Conservation (phyloP, 495 filamentous ascomycete genomes). For the Apodospora peruviana region DNA sequence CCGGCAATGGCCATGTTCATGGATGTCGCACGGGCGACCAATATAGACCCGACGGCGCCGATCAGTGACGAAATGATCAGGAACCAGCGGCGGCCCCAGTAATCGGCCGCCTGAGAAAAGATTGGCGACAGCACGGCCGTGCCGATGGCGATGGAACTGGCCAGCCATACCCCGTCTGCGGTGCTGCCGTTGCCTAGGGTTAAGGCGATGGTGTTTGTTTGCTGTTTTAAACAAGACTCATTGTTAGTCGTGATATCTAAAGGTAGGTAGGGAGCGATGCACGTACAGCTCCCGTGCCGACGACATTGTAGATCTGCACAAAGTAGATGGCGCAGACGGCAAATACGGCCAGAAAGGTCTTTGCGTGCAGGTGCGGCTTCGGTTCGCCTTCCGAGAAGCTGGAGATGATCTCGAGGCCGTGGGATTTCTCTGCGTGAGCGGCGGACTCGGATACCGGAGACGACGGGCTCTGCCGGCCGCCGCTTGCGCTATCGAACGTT, state of each 20-base stretch:
- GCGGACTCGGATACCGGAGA: not conserved
- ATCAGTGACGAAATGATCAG: conserved; percentile 16
- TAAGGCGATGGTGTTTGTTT: conserved; percentile 21
- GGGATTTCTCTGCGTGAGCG: conserved; percentile 7
- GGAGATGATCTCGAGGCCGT: not conserved
- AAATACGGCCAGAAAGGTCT: conserved; percentile 28
- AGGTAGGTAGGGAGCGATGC: no score
- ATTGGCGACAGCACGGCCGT: conserved; percentile 23
- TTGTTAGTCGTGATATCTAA: no score
- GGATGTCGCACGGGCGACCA: conserved; percentile 19
- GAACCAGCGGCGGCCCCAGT: conserved; percentile 27
- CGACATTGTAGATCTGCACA: conserved; percentile 24
- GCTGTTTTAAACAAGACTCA: conserved; percentile 12
- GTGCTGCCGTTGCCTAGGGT: conserved; percentile 15
- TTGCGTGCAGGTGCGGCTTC: conserved; percentile 24
- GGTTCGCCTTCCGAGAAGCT: conserved; percentile 4
- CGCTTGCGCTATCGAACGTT: no score
- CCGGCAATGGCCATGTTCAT: conserved; percentile 29
- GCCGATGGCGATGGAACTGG: conserved; percentile 24
- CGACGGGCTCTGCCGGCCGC: not conserved
- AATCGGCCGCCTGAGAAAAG: conserved; percentile 26
- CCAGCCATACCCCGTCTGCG: conserved; percentile 18
- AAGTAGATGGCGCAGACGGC: conserved; percentile 28
- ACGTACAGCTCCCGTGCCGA: conserved; percentile 29
- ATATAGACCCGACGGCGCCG: conserved; percentile 21